These are phyloP conservation scores for Globisporangium paroecandrum DNA, from an alignment of 352 stramenopile genomes.

Conservation along the genomic window DNA sequence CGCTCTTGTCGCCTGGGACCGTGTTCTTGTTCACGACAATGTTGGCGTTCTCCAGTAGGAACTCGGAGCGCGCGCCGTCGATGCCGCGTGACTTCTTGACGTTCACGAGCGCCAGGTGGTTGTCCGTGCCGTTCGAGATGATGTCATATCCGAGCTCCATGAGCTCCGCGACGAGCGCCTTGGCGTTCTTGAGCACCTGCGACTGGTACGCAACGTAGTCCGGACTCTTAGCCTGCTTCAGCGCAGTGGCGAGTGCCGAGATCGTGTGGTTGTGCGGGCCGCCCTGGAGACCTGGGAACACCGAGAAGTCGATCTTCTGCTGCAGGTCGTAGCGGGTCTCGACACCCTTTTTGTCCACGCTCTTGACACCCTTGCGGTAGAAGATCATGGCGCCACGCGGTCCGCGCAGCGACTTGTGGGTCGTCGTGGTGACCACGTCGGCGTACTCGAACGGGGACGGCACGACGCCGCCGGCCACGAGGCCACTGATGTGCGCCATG, in stretches of 20 bases:
- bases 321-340: slow-evolving; percentile 93
- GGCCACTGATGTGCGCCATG: slow-evolving; percentile 99
- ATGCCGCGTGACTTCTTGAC: slow-evolving; percentile 93
- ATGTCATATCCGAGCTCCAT: slow-evolving; percentile 92
- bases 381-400: slow-evolving; percentile 99
- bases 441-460: slow-evolving; percentile 97
- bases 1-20: slow-evolving; percentile 96
- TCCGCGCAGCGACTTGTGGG: slow-evolving; percentile 98
- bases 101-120: slow-evolving; percentile 97
- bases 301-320: slow-evolving; percentile 98
- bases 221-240: slow-evolving; percentile 94
- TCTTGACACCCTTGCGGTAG: slow-evolving; percentile 94
- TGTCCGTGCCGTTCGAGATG: slow-evolving; percentile 98
- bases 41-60: slow-evolving; percentile 94
- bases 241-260: slow-evolving; percentile 95
- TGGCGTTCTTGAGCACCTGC: slow-evolving; percentile 92
- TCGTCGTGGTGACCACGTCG: slow-evolving; percentile 99
- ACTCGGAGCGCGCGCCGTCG: slow-evolving; percentile 95
- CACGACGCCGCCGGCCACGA: slow-evolving; percentile 95
- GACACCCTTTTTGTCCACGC: slow-evolving; percentile 96
- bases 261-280: slow-evolving; percentile 99
- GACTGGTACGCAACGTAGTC: slow-evolving; percentile 98
- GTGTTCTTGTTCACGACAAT: slow-evolving; percentile 99
- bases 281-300: slow-evolving; percentile 98
- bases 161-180: slow-evolving; percentile 87